A percentile compares a stretch with the other conserved stretches of the same genome.
These are phyloP conservation scores for Xylaria scruposa DNA, from an alignment of 495 filamentous ascomycete species.

Conservation along the genomic window DNA sequence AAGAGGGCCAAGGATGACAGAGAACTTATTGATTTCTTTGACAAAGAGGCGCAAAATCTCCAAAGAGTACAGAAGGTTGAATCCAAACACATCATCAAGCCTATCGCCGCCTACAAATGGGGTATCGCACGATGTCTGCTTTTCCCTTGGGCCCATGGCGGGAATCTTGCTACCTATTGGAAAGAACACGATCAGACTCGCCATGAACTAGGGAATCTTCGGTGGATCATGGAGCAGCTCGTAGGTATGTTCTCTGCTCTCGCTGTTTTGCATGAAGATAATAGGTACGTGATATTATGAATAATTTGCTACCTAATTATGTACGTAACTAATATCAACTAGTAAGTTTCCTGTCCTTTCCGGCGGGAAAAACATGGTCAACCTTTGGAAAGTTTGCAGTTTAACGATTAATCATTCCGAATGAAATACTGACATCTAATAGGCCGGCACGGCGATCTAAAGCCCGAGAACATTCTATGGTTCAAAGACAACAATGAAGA, in stretches of 20 bases:
- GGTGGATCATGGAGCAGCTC: constrained; percentile 28
- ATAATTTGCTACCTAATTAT: neutral
- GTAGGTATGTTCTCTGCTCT: constrained; percentile 32
- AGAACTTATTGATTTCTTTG: neutral
- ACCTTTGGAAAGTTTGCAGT: too few species aligned
- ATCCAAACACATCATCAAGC: constrained; percentile 29
- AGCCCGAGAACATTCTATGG: constrained; percentile 41
- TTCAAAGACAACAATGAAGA: neutral
- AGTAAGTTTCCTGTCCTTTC: neutral
- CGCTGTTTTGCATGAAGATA: constrained; percentile 24
- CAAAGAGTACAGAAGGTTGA: neutral
- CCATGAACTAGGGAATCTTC: neutral
- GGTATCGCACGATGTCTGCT: constrained; percentile 19
- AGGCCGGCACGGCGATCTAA: constrained; percentile 39
- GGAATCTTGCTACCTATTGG: constrained; percentile 33
- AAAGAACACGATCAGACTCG: neutral
- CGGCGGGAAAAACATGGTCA: too few species aligned
- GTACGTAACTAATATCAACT: neutral
- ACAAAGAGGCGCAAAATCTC: neutral
- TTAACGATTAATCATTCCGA: too few species aligned
- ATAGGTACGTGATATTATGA: constrained; percentile 11
- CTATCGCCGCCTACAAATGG: constrained; percentile 29
- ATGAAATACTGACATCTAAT: neutral
- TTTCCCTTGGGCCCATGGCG: constrained; percentile 34
- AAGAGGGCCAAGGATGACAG: neutral